Conservation (phyloP, 2,329 filamentous ascomycete species). For the Stromatinia cepivora region DNA sequence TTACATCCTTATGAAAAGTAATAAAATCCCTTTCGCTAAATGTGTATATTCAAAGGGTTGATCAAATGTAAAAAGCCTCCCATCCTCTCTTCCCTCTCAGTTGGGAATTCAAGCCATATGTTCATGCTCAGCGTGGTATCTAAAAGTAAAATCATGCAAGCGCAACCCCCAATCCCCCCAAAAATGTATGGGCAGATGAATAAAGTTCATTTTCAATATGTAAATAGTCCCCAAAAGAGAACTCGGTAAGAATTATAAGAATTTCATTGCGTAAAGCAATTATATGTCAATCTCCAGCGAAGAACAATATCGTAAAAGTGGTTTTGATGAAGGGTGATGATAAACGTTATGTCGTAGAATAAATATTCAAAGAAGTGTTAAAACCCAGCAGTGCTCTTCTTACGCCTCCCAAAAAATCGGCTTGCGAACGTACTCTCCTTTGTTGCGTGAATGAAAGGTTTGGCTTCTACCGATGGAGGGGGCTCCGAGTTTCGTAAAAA, state of each 20-base stretch:
- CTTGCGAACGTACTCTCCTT: conserved; percentile 22
- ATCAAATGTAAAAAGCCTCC: neutral
- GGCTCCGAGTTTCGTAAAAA: conserved; percentile 53
- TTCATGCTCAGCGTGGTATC: conserved; percentile 10
- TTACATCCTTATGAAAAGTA: neutral
- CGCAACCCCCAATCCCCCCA: neutral
- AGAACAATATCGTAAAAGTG: neutral
- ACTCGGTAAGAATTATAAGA: neutral
- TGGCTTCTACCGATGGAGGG: conserved; percentile 23
- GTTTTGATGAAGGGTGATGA: neutral
- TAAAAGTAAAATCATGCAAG: neutral
- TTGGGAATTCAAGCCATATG: neutral
- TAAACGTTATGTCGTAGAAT: neutral
- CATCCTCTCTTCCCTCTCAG: neutral
- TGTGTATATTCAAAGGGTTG: neutral
- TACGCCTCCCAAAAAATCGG: conserved; percentile 22
- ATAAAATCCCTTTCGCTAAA: neutral
- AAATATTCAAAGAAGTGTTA: conserved; percentile 1
- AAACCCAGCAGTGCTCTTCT: conserved; percentile 21
- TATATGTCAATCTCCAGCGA: neutral
- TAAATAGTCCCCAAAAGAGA: neutral
- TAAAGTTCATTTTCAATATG: neutral
- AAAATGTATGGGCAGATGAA: conserved; percentile 4
- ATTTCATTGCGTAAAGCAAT: neutral
- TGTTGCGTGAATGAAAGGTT: conserved; percentile 17